Conservation (phyloP, 352 stramenopile species). For the Phytophthora megakarya region DNA sequence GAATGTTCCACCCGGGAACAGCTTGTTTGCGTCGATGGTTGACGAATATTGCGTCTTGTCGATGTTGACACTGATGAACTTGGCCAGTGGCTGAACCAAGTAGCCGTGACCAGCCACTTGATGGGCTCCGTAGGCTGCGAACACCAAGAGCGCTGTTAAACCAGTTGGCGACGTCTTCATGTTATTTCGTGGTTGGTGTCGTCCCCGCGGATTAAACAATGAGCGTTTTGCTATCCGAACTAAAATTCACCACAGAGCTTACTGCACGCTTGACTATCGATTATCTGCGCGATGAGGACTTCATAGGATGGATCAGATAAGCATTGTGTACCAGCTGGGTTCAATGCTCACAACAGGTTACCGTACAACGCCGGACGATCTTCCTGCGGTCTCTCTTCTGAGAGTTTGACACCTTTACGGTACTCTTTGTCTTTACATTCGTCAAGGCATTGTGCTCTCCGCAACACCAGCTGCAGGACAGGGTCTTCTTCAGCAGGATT, state of each 20-base stretch:
- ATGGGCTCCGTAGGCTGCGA: slow-evolving; percentile 15
- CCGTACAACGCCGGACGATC: not conserved
- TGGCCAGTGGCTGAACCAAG: slow-evolving; percentile 42
- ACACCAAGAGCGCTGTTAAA: slow-evolving; percentile 15
- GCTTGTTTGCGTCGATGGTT: slow-evolving; percentile 45
- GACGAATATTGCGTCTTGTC: slow-evolving; percentile 50
- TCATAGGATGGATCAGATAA: not conserved
- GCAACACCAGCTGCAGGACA: not conserved
- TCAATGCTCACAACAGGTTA: slow-evolving; percentile 10
- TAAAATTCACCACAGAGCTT: too few species aligned
- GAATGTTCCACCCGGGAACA: slow-evolving; percentile 43
- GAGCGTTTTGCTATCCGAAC: slow-evolving; percentile 11
- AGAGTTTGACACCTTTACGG: slow-evolving; percentile 1
- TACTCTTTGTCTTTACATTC: not conserved
- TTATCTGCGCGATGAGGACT: not conserved
- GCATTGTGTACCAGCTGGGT: slow-evolving; percentile 8
- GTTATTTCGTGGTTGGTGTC: slow-evolving; percentile 4
- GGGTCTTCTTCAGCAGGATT: not conserved
- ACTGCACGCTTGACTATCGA: not conserved
- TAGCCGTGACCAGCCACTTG: slow-evolving; percentile 41
- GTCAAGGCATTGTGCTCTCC: too few species aligned
- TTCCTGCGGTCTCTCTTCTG: not conserved
- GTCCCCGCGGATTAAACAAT: slow-evolving; percentile 17
- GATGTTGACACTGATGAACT: slow-evolving; percentile 40
- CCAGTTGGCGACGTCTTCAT: slow-evolving; percentile 16